phyloP scores from a whole-genome alignment of 495 filamentous ascomycete genomes.

The Aspergillus sclerotioniger region DNA sequence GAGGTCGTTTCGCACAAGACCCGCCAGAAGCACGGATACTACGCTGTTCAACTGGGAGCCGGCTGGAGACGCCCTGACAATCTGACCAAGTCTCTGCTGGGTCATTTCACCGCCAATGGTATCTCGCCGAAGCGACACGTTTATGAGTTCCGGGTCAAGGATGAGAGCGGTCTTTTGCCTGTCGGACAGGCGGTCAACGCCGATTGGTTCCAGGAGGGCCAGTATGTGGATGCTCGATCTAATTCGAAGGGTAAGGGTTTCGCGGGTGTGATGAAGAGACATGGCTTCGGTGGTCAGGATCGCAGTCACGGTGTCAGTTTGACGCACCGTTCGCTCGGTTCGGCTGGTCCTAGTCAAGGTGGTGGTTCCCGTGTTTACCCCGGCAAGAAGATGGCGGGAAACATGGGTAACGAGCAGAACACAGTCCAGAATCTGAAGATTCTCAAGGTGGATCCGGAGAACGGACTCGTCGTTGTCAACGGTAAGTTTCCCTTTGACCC shows the following conservation, averaged over 20 bases:
- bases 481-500: conserved; percentile 45
- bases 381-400: conserved; percentile 95
- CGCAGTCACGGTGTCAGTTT: conserved; percentile 92
- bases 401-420: conserved; percentile 84
- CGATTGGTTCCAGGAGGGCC: conserved; percentile 84
- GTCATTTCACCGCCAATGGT: conserved; percentile 76
- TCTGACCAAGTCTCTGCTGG: conserved; percentile 73
- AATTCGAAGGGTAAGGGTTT: conserved; percentile 85
- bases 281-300: conserved; percentile 82
- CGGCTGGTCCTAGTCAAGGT: conserved; percentile 81
- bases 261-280: conserved; percentile 95
- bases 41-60: conserved; percentile 81
- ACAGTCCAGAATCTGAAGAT: conserved; percentile 90
- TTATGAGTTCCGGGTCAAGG: conserved; percentile 79
- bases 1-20: conserved; percentile 87
- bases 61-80: conserved; percentile 76
- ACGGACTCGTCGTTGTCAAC: conserved; percentile 84
- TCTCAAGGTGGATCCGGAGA: conserved; percentile 76
- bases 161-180: conserved; percentile 65
- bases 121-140: conserved; percentile 79
- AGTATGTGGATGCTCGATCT: conserved; percentile 82
- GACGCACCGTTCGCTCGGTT: conserved; percentile 88
- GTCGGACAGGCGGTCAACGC: conserved; percentile 73
- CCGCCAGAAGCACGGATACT: conserved; percentile 77
- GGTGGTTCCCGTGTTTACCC: conserved; percentile 88